Conservation (phyloP, 1,284 basidiomycete genomes). For the Pseudozyma tsukubaensis region DNA sequence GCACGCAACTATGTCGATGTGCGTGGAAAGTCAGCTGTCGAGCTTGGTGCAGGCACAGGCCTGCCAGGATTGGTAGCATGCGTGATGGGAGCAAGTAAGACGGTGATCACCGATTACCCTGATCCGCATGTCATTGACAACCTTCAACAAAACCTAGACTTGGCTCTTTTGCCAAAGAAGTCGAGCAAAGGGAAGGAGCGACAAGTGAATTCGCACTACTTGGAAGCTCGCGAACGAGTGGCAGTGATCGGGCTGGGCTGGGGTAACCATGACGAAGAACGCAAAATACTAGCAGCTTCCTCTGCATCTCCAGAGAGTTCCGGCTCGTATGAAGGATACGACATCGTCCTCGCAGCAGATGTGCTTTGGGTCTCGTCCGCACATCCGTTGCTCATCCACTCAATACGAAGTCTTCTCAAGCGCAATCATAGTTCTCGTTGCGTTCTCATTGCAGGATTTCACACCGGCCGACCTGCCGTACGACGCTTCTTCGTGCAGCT, state of each 20-base stretch:
- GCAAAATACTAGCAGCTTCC: background rate
- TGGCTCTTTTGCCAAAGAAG: constrained; percentile 14
- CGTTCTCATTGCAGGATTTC: constrained; percentile 61
- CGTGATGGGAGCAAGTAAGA: constrained; percentile 37
- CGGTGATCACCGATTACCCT: constrained; percentile 54
- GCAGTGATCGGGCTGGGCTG: constrained; percentile 42
- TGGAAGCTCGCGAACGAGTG: constrained; percentile 13
- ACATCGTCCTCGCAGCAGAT: constrained; percentile 59
- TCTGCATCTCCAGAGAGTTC: background rate
- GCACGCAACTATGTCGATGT: constrained; percentile 39
- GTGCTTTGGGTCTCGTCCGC: constrained; percentile 66
- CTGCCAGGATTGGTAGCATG: constrained; percentile 54
- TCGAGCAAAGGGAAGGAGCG: background rate
- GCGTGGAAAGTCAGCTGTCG: constrained; percentile 39
- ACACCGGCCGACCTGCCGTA: constrained; percentile 62
- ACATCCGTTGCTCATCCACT: constrained; percentile 54
- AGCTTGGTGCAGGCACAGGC: constrained; percentile 63
- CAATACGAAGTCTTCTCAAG: constrained; percentile 52
- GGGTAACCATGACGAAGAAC: constrained; percentile 35
- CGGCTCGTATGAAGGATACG: constrained; percentile 24
- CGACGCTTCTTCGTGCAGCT: constrained; percentile 53
- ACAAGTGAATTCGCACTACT: constrained; percentile 9
- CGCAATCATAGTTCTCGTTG: constrained; percentile 33
- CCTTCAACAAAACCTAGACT: constrained; percentile 26
- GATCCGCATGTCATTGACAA: constrained; percentile 48